Evolutionary conservation across 73 alveolate genomes (phyloP).

Genomic region (Paramecium bursaria): DNA sequence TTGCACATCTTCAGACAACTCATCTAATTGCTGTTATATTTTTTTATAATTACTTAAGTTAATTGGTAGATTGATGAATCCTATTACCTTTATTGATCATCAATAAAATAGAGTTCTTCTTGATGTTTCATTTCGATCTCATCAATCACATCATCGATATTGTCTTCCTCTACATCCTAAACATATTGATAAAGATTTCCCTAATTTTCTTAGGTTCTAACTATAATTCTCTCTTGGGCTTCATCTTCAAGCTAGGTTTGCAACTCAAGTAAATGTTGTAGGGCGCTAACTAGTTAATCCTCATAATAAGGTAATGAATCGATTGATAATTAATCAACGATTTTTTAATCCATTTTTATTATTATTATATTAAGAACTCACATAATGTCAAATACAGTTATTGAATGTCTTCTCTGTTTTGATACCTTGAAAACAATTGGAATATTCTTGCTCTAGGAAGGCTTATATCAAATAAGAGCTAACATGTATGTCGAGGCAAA

Average conservation of each 20-base stretch:
- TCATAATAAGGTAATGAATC: conserved; percentile 54
- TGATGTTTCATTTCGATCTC: not conserved
- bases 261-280: conserved; percentile 22
- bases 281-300: conserved; percentile 44
- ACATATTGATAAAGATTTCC: not conserved
- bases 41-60: not conserved
- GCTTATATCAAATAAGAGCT: conserved; percentile 52
- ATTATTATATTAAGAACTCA: no score
- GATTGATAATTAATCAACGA: conserved; percentile 35
- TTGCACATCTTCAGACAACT: not conserved
- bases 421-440: conserved; percentile 45
- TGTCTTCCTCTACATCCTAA: conserved; percentile 3
- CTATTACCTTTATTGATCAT: conserved; percentile 6
- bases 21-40: conserved; percentile 39
- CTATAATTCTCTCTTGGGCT: not conserved
- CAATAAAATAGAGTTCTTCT: conserved; percentile 29
- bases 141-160: conserved; percentile 2
- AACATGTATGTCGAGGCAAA: conserved; percentile 24
- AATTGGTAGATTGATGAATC: not conserved
- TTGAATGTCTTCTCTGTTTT: conserved; percentile 39
- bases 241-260: conserved; percentile 17
- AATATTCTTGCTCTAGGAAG: conserved; percentile 7
- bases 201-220: not conserved
- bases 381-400: conserved; percentile 43
- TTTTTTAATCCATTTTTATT: conserved; percentile 52